Base-by-base conservation (phyloP, 139 green algal genomes). In the Dunaliella sp. region DNA sequence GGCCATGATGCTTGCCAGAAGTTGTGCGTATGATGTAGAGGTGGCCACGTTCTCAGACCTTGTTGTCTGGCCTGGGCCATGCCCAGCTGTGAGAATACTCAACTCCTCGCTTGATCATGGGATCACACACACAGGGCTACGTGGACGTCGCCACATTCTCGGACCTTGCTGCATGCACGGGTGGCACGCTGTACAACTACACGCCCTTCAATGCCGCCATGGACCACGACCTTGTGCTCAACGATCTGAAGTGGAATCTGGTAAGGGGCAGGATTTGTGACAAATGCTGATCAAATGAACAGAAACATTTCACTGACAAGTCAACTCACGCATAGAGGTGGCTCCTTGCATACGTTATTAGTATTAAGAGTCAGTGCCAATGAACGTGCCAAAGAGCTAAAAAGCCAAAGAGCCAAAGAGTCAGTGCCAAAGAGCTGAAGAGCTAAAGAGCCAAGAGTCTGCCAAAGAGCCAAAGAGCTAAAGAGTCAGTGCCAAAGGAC, bases 221-320 rank as follows among this genome's bases (percentile, higher is more conserved):
- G n/a, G 93, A 98, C 90, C 90, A 92, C 33, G 93, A 96, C 86
- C 91, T 94, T 84, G 88, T 97, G 24, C 83, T 93, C 59, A 97
- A 98, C 88, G 95, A 98, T 90, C 92, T 98, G 35, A 90, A 92
- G 48, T 98, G 95, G 95, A 95, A 95, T 77, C 82, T 97, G 30
- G 84, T 65, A n/a, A n/a, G n/a, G n/a, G n/a, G n/a, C n/a, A n/a
- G n/a, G n/a, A n/a, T n/a, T n/a, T n/a, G n/a, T n/a, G n/a, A n/a
- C n/a, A n/a, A n/a, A n/a, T n/a, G n/a, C n/a, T n/a, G n/a, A n/a
- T n/a, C n/a, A n/a, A n/a, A n/a, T n/a, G n/a, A n/a, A n/a, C n/a
- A n/a, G n/a, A n/a, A n/a, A n/a, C n/a, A n/a, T n/a, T n/a, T n/a
- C n/a, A n/a, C n/a, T n/a, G n/a, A n/a, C n/a, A n/a, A n/a, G n/a